phyloP scores from a whole-genome alignment of 2,329 filamentous ascomycete species.

The Trichoderma lentiforme region DNA sequence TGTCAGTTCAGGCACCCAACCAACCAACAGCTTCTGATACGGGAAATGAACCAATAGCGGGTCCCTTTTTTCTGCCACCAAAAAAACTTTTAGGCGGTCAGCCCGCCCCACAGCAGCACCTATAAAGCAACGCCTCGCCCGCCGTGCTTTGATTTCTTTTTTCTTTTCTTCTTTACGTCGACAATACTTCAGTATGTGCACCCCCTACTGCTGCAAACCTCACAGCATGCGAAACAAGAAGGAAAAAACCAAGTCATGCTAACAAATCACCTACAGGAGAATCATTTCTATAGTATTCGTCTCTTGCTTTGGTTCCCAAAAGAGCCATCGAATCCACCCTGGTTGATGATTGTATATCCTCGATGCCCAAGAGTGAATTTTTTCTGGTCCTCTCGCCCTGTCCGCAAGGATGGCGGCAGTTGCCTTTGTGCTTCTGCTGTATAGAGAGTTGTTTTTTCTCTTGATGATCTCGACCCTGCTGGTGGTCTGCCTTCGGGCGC shows the following conservation, averaged over 20 bases:
- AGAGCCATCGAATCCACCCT: constrained; percentile 92
- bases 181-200: constrained; percentile 57
- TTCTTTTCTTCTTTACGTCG: constrained; percentile 57
- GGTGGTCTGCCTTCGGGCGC: constrained; percentile 73
- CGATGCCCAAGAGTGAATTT: constrained; percentile 84
- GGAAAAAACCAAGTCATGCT: constrained; percentile 17
- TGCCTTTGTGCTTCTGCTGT: constrained; percentile 46
- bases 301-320: constrained; percentile 87
- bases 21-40: not conserved
- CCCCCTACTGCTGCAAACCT: constrained; percentile 29
- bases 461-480: constrained; percentile 88
- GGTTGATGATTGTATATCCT: constrained; percentile 90
- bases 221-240: not conserved
- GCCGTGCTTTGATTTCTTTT: constrained; percentile 33
- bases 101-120: not conserved
- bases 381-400: constrained; percentile 56
- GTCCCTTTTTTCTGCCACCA: constrained; percentile 21
- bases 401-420: constrained; percentile 59
- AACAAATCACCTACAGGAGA: constrained; percentile 52
- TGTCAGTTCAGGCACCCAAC: not conserved
- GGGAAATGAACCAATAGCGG: not conserved
- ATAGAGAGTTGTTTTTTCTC: constrained; percentile 66
- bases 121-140: constrained; percentile 34
- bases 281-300: constrained; percentile 99
- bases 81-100: constrained; percentile 24